These are phyloP conservation scores for Daldinia loculata DNA, from an alignment of 495 filamentous ascomycete genomes.

Conservation along the genomic window DNA sequence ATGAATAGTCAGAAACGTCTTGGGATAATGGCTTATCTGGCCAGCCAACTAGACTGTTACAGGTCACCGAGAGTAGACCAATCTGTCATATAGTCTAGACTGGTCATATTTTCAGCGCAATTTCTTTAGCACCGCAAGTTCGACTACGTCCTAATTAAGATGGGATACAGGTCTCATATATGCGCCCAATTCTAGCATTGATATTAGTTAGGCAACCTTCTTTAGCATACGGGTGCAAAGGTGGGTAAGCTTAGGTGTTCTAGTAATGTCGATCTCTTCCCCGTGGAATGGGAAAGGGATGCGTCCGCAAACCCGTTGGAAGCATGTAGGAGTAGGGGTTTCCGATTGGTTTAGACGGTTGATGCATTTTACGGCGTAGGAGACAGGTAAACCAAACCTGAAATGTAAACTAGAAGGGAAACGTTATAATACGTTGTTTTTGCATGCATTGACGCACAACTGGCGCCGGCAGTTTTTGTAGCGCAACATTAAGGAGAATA, in stretches of 20 bases:
- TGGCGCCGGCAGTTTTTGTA: neutral
- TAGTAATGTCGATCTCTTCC: neutral
- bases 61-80: neutral
- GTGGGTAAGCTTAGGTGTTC: constrained; percentile 4
- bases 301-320: neutral
- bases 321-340: constrained; percentile 5
- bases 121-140: neutral
- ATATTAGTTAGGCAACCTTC: neutral
- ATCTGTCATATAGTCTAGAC: neutral
- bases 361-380: constrained; percentile 39
- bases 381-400: constrained; percentile 17
- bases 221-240: neutral
- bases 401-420: constrained; percentile 30
- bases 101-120: constrained; percentile 7
- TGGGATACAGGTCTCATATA: neutral
- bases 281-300: neutral
- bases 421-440: constrained; percentile 14
- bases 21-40: neutral
- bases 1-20: constrained; percentile 10
- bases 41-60: neutral
- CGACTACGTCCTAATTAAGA: neutral
- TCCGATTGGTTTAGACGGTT: constrained; percentile 27
- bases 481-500: neutral
- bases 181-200: no score
- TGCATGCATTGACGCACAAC: constrained; percentile 3